Conservation (phyloP, 495 filamentous ascomycete genomes). For the Parathielavia appendiculata region DNA sequence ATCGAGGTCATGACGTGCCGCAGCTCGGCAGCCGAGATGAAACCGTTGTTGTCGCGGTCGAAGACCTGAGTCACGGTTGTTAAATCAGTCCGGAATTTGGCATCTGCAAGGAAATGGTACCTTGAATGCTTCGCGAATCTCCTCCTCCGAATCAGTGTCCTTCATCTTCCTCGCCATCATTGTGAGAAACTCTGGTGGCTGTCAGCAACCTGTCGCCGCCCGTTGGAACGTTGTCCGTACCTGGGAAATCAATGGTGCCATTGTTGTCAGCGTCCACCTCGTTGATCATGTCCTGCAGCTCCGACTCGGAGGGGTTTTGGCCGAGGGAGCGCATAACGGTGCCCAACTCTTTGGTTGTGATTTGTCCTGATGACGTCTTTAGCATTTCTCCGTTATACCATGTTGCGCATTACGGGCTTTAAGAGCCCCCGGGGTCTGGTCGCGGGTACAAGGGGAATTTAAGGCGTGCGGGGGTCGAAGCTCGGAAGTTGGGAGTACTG, state of each 20-base stretch:
- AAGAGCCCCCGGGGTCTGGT: background rate
- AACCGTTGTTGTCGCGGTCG: conserved; percentile 98
- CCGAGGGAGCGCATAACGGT: conserved; percentile 99
- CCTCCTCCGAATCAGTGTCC: conserved; percentile 98
- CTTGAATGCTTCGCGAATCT: conserved; percentile 81
- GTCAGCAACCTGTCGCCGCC: conserved; percentile 29
- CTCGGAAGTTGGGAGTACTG: conserved; percentile 42
- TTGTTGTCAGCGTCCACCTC: conserved; percentile 99
- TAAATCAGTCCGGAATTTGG: background rate
- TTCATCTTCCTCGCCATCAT: conserved; percentile 99
- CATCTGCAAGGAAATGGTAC: conserved; percentile 19
- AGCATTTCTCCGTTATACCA: conserved; percentile 15
- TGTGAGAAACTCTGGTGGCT: conserved; percentile 79
- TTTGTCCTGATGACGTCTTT: conserved; percentile 65
- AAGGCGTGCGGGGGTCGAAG: conserved; percentile 2
- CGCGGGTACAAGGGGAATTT: conserved; percentile 5
- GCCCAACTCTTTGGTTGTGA: conserved; percentile 98
- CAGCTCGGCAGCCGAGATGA: conserved; percentile 95
- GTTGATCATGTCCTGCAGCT: conserved; percentile 99
- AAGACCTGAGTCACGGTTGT: conserved; percentile 64
- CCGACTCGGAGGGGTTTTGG: conserved; percentile 98
- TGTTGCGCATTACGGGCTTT: background rate
- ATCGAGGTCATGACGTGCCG: conserved; percentile 99
- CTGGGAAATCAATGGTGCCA: conserved; percentile 98
- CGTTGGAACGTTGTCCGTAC: conserved; percentile 45